These are phyloP conservation scores for Cryptococcus sp. DNA, from an alignment of 1,284 basidiomycete genomes.

Conservation along the genomic window DNA sequence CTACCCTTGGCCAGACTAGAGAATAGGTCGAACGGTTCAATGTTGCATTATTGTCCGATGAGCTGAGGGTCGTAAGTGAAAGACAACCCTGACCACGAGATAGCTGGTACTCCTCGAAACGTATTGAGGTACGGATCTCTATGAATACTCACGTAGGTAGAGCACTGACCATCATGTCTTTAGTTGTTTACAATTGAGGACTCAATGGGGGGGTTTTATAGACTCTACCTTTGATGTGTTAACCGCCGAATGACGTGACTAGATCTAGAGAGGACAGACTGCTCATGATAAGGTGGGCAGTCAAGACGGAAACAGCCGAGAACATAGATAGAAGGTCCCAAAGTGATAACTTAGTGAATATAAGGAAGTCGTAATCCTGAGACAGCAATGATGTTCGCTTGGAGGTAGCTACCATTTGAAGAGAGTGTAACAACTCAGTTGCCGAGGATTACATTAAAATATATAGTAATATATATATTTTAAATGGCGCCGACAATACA, in stretches of 20 bases:
- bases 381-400: constrained; percentile 33
- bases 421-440: constrained; percentile 46
- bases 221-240: too few relatives aligned
- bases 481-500: constrained; percentile 33
- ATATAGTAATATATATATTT: too few relatives aligned
- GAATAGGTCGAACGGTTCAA: constrained; percentile 28
- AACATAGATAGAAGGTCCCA: constrained; percentile 35
- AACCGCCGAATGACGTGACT: not conserved
- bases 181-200: constrained; percentile 6
- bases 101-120: constrained; percentile 36
- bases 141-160: constrained; percentile 28
- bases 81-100: constrained; percentile 16
- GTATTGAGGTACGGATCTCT: constrained; percentile 36
- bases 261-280: constrained; percentile 30
- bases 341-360: constrained; percentile 36
- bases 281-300: constrained; percentile 36
- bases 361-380: constrained; percentile 31
- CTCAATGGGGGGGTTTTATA: constrained; percentile 30
- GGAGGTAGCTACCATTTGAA: constrained; percentile 40
- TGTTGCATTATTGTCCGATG: constrained; percentile 32
- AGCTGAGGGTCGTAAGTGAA: constrained; percentile 22
- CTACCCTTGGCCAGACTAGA: constrained; percentile 30
- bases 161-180: constrained; percentile 31
- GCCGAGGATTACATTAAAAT: constrained; percentile 15
- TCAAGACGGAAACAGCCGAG: constrained; percentile 37